phyloP scores from a whole-genome alignment of 345 rosid species.

The Eucalyptus marginata region DNA sequence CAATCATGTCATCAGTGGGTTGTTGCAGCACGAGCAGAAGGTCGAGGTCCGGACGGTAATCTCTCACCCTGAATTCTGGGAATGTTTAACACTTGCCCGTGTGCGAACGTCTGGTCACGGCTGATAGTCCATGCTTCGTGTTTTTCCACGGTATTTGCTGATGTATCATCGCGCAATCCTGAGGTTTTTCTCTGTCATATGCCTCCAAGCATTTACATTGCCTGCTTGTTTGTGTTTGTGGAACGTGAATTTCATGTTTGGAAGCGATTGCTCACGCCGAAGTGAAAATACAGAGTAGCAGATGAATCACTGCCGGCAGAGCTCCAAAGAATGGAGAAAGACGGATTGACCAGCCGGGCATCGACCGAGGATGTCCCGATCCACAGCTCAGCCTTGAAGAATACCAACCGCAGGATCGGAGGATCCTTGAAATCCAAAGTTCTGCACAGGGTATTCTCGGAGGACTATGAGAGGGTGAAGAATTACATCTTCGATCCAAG shows the following conservation, averaged over 20 bases:
- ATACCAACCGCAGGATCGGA: neutral
- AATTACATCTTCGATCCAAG: neutral
- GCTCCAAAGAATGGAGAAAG: neutral
- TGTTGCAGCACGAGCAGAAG: neutral
- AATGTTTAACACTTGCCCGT: neutral
- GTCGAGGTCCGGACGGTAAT: neutral
- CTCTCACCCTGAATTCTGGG: neutral
- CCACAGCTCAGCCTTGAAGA: neutral
- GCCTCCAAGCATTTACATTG: neutral
- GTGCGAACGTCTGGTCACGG: too few species aligned
- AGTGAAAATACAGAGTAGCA: neutral
- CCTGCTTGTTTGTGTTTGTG: neutral
- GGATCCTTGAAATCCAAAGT: neutral
- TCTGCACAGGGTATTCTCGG: neutral
- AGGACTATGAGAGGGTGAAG: neutral
- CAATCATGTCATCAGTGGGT: neutral
- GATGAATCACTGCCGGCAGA: neutral
- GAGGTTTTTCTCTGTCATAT: neutral
- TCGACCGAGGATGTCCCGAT: neutral
- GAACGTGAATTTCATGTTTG: neutral
- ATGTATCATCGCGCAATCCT: neutral
- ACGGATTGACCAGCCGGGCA: neutral
- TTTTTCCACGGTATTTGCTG: neutral
- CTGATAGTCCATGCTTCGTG: neutral
- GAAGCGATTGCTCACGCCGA: neutral